phyloP scores from a whole-genome alignment of 2,329 filamentous ascomycete species.

The Pseudocercospora fijiensis region DNA sequence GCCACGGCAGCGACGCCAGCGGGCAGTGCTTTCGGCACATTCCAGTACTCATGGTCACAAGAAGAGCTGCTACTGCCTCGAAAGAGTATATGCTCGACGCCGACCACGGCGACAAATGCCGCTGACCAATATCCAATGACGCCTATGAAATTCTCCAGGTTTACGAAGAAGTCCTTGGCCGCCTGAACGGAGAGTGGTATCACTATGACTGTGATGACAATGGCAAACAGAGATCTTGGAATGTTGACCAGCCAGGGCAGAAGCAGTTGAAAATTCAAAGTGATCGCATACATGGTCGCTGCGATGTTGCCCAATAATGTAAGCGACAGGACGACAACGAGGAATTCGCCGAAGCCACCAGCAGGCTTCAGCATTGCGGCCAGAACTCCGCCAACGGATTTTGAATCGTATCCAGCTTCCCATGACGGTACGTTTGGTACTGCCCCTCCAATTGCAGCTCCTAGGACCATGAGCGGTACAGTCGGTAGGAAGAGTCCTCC shows the following conservation, averaged over 20 bases:
- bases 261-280: conserved; percentile 42
- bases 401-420: conserved; percentile 40
- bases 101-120: conserved; percentile 45
- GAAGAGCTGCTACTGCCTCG: conserved; percentile 35
- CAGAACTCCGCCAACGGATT: conserved; percentile 42
- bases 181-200: conserved; percentile 47
- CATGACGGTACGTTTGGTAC: conserved; percentile 33
- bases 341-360: conserved; percentile 47
- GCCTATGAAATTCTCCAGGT: conserved; percentile 49
- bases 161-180: conserved; percentile 44
- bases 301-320: conserved; percentile 47
- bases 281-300: conserved; percentile 48
- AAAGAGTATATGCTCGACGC: conserved; percentile 47
- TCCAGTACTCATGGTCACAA: conserved; percentile 47
- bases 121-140: conserved; percentile 51
- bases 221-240: conserved; percentile 47
- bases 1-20: conserved; percentile 42
- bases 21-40: conserved; percentile 41
- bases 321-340: conserved; percentile 45
- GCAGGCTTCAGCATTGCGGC: conserved; percentile 43
- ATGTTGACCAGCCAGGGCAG: conserved; percentile 40
- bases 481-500: conserved; percentile 39
- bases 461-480: conserved; percentile 42
- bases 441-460: conserved; percentile 45
- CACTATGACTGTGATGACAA: conserved; percentile 44